These are phyloP conservation scores for Scutellaria galericulata DNA, from an alignment of 257 asterid genomes.

Conservation along the genomic window DNA sequence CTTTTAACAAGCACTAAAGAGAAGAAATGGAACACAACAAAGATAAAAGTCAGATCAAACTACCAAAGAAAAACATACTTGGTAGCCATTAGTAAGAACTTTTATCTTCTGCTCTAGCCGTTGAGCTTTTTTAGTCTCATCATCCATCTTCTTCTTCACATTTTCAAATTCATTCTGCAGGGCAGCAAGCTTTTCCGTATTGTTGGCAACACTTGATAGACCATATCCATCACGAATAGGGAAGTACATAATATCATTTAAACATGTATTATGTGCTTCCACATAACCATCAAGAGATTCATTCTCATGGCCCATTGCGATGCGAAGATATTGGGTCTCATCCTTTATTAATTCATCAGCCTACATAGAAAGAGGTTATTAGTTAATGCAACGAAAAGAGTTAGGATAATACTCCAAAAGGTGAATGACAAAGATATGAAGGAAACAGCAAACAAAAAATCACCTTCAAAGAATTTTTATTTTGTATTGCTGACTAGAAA, in stretches of 20 bases:
- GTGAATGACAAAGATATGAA: conserved; percentile 12
- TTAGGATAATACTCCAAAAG: neutral
- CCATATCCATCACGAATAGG: conserved; percentile 85
- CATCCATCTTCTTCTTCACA: conserved; percentile 87
- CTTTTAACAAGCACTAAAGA: conserved; percentile 2
- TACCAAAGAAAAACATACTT: conserved; percentile 51
- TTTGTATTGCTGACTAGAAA: conserved; percentile 2
- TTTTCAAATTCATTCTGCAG: conserved; percentile 83
- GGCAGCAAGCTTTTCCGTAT: conserved; percentile 78
- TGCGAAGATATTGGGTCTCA: conserved; percentile 61
- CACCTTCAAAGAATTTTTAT: conserved; percentile 7
- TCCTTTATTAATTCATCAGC: conserved; percentile 73
- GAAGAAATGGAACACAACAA: conserved; percentile 5
- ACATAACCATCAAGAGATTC: conserved; percentile 77
- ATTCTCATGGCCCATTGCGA: conserved; percentile 87
- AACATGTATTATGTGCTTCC: conserved; percentile 82
- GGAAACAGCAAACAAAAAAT: neutral
- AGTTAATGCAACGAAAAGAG: neutral
- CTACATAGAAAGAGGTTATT: conserved; percentile 46
- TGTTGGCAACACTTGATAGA: conserved; percentile 89
- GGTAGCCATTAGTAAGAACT: conserved; percentile 91
- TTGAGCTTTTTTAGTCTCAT: conserved; percentile 87
- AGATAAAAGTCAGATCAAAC: conserved; percentile 26
- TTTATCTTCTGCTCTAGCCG: conserved; percentile 84
- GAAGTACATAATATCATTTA: conserved; percentile 85